Base-by-base conservation (phyloP, 1,284 basidiomycete species). In the Ceratobasidium sp. region DNA sequence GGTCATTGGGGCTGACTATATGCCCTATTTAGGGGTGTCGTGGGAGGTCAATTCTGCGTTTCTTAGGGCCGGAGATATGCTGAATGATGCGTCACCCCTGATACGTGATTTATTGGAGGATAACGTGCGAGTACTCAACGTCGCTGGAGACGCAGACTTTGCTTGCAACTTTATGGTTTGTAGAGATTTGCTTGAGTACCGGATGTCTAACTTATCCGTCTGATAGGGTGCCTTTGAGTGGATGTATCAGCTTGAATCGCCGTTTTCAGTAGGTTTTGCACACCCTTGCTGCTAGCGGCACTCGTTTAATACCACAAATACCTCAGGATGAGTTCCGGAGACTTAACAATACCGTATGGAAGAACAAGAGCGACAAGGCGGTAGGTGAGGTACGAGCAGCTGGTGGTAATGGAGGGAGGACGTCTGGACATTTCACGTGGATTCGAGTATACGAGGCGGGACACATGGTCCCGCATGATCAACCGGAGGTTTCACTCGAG, bases 341-440 rank as follows among this genome's bases (percentile, higher is more conserved):
- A 8, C 28, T 55, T 35, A 67, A 67, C 23, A 67, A 54, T 26
- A 67, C 50, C 28, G n/a, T 67, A 21, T 67, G 63, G 63, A 67
- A 38, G 26, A 67, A 55, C 16, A 55, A 52, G 30, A 76, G 79
- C 3, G 88, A 88, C 0, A 80, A 85, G 67, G 58, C 78, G 0
- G 81, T 88, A 1, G 88, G 87, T 1, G 78, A 86, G 46, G 87
- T 82, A 81, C 49, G 63, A 4, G 63, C 63, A 13, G 63, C 63
- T n/a, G 63, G 63, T 28, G n/a, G 35, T 30, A 6, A 30, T 14
- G 63, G 50, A 55, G 50, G 63, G 14, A 89, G 89, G 81, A 88
- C 87, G 63, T 86, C 87, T 0, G 87, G 87, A 2, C 86, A 83
- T 2, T 86, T 89, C 79, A 88, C 87, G 7, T 89, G 88, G 75